These are phyloP conservation scores for Linnemannia exigua DNA, from an alignment of 192 early-diverging fungal genomes.

Conservation along the genomic window DNA sequence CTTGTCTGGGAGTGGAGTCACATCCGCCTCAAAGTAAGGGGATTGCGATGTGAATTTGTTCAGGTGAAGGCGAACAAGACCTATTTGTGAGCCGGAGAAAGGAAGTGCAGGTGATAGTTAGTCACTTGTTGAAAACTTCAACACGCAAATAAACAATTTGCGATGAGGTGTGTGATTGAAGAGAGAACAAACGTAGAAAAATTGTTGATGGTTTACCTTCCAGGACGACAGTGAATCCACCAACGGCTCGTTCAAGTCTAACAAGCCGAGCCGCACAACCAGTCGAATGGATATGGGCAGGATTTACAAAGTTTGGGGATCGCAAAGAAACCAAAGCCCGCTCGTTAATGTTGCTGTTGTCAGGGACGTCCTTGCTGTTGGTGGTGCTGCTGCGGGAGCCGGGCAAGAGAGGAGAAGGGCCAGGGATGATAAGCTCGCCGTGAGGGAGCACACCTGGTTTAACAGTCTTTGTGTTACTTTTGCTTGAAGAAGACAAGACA, in stretches of 20 bases:
- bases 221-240: conserved; percentile 73
- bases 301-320: neutral
- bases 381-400: neutral
- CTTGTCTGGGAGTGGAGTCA: conserved; percentile 62
- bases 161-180: neutral
- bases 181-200: neutral
- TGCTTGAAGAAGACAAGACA: neutral
- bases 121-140: neutral
- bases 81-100: conserved; percentile 35
- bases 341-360: neutral
- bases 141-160: neutral
- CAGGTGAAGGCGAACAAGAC: conserved; percentile 71
- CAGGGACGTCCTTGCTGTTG: too few species aligned
- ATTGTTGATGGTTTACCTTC: conserved; percentile 64
- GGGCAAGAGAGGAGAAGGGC: conserved; percentile 9
- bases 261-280: conserved; percentile 69
- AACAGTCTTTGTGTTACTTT: neutral
- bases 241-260: conserved; percentile 67
- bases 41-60: conserved; percentile 58
- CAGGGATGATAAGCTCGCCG: conserved; percentile 11
- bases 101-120: neutral
- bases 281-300: conserved; percentile 51
- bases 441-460: conserved; percentile 1
- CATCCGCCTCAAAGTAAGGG: conserved; percentile 68
- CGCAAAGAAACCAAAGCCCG: neutral